phyloP scores from a whole-genome alignment of 495 filamentous ascomycete species.

The Astrothelium macrocarpum region DNA sequence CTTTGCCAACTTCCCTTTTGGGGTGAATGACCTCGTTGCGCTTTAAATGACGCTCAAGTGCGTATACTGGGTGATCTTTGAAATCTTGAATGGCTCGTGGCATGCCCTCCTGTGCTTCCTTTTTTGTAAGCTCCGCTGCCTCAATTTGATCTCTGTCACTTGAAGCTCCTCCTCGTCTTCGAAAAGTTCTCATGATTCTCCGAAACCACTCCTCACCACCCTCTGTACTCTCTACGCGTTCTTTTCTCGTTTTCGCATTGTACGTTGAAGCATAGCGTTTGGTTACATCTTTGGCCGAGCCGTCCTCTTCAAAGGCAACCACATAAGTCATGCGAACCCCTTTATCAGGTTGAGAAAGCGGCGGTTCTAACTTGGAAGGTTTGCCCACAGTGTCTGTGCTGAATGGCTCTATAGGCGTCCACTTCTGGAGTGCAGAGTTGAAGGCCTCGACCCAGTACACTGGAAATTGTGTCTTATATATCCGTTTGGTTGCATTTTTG shows the following conservation, averaged over 20 bases:
- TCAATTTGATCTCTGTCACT: slow-evolving; percentile 72
- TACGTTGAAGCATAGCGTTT: slow-evolving; percentile 47
- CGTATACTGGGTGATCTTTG: slow-evolving; percentile 85
- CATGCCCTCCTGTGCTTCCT: slow-evolving; percentile 72
- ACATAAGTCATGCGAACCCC: slow-evolving; percentile 59
- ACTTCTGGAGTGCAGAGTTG: slow-evolving; percentile 74
- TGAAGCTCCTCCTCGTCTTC: slow-evolving; percentile 31
- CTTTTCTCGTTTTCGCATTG: slow-evolving; percentile 76
- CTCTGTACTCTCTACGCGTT: slow-evolving; percentile 59
- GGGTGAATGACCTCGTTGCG: slow-evolving; percentile 70
- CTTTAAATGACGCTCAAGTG: slow-evolving; percentile 78
- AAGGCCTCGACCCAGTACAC: slow-evolving; percentile 93
- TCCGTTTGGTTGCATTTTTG: slow-evolving; percentile 44
- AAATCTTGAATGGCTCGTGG: slow-evolving; percentile 84
- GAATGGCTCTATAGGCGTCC: slow-evolving; percentile 79
- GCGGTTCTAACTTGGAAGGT: slow-evolving; percentile 69
- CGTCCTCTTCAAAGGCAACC: slow-evolving; percentile 73
- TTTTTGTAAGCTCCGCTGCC: slow-evolving; percentile 58
- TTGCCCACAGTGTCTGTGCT: slow-evolving; percentile 69
- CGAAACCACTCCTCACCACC: slow-evolving; percentile 67
- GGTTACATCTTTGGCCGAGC: slow-evolving; percentile 62
- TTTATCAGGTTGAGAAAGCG: slow-evolving; percentile 61
- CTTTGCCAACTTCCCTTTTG: slow-evolving; percentile 62
- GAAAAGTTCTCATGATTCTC: slow-evolving; percentile 50
- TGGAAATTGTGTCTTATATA: slow-evolving; percentile 42